Evolutionary conservation across 148 eudicot species (phyloP).

Genomic region (Vaccinium macrocarpon): DNA sequence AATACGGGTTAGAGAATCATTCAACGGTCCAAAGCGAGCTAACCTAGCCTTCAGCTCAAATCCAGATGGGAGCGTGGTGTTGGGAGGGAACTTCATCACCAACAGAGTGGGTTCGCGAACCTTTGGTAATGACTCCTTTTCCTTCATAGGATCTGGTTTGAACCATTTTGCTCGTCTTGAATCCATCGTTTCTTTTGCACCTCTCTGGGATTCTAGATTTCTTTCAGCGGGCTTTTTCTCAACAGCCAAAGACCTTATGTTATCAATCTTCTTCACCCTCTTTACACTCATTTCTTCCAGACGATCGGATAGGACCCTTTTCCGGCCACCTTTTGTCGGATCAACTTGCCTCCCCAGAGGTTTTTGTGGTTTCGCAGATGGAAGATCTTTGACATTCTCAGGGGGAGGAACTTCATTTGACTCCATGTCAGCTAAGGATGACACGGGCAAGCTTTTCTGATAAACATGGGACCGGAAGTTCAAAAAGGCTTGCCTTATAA

Average conservation of each 20-base stretch:
- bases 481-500: conserved; percentile 39
- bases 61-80: conserved; percentile 61
- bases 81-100: conserved; percentile 68
- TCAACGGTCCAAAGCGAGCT: conserved; percentile 82
- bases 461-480: conserved; percentile 65
- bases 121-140: conserved; percentile 32
- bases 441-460: conserved; percentile 51
- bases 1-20: conserved; percentile 52
- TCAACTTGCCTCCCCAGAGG: conserved; percentile 40
- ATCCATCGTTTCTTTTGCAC: conserved; percentile 38
- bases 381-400: conserved; percentile 24
- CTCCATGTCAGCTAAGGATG: conserved; percentile 41
- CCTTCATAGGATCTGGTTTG: conserved; percentile 34
- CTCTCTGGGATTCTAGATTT: conserved; percentile 37
- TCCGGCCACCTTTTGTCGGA: conserved; percentile 49
- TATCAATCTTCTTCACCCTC: conserved; percentile 43
- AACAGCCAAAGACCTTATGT: conserved; percentile 34
- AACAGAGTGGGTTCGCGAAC: conserved; percentile 60
- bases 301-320: conserved; percentile 64
- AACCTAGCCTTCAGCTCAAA: conserved; percentile 76
- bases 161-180: conserved; percentile 24
- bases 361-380: conserved; percentile 38
- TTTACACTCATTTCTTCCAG: conserved; percentile 58
- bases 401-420: conserved; percentile 28
- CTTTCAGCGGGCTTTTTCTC: conserved; percentile 51